Evolutionary conservation across 108 stramenopile species (phyloP).

Genomic region (Seminavis robusta): DNA sequence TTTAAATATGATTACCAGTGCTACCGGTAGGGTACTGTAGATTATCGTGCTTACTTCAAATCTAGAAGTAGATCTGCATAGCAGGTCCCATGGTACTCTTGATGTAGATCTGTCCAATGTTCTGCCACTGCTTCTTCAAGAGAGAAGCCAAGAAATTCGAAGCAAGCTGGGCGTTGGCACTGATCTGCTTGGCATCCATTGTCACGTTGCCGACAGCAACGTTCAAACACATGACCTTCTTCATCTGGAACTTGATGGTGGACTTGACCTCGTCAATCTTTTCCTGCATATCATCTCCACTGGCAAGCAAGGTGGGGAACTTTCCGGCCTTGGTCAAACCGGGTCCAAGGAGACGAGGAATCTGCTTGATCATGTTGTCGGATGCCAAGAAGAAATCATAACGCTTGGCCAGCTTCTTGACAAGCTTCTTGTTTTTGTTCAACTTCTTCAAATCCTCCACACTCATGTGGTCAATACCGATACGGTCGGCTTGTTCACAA

Average conservation of each 20-base stretch:
- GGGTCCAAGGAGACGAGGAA: conserved; percentile 99
- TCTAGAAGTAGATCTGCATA: conserved; percentile 98
- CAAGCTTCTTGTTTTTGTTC: conserved; percentile 99
- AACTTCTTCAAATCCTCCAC: conserved; percentile 99
- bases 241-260: conserved; percentile 99
- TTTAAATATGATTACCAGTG: no score
- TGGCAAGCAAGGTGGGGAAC: conserved; percentile 96
- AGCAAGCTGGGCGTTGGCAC: conserved; percentile 96
- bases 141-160: conserved; percentile 98
- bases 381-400: conserved; percentile 99
- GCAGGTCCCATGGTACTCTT: conserved; percentile 99
- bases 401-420: conserved; percentile 99
- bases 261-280: conserved; percentile 99
- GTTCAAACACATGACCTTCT: conserved; percentile 99
- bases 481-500: conserved; percentile 98
- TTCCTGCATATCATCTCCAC: conserved; percentile 93
- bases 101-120: conserved; percentile 98
- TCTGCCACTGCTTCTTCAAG: conserved; percentile 99
- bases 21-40: no score
- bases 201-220: conserved; percentile 96
- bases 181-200: conserved; percentile 90
- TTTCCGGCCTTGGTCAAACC: conserved; percentile 99
- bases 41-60: no score
- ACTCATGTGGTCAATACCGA: conserved; percentile 95
- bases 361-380: conserved; percentile 99